phyloP scores from a whole-genome alignment of 148 eudicot genomes.

The Vaccinium macrocarpon region DNA sequence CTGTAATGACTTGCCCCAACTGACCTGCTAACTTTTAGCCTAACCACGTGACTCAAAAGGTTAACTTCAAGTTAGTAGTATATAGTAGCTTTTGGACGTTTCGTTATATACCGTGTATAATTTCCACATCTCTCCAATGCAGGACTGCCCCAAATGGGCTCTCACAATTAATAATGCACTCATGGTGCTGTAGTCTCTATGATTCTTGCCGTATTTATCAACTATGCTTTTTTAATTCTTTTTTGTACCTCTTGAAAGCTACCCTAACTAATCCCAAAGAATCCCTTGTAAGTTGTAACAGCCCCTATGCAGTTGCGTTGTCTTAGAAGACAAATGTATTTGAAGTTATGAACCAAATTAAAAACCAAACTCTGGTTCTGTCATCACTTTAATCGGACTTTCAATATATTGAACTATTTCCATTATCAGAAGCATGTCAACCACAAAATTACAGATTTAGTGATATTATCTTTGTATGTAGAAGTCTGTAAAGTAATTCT shows the following conservation, averaged over 20 bases:
- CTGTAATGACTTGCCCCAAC: not conserved
- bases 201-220: not conserved
- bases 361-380: not conserved
- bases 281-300: not conserved
- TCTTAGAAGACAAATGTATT: too few relatives aligned
- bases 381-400: not conserved
- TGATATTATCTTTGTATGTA: not conserved
- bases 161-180: not conserved
- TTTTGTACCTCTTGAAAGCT: not conserved
- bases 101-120: too few relatives aligned
- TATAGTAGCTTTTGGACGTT: too few relatives aligned
- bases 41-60: too few relatives aligned
- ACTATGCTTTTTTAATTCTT: not conserved
- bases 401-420: not conserved
- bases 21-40: too few relatives aligned
- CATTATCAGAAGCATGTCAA: not conserved
- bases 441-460: not conserved
- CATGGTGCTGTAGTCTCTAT: not conserved
- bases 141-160: too few relatives aligned
- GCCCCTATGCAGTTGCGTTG: not conserved
- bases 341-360: not conserved
- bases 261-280: not conserved
- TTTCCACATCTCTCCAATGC: too few relatives aligned
- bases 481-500: not conserved
- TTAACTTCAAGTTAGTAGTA: too few relatives aligned